phyloP scores from a whole-genome alignment of 495 filamentous ascomycete species.

The Xylaria telfairii region DNA sequence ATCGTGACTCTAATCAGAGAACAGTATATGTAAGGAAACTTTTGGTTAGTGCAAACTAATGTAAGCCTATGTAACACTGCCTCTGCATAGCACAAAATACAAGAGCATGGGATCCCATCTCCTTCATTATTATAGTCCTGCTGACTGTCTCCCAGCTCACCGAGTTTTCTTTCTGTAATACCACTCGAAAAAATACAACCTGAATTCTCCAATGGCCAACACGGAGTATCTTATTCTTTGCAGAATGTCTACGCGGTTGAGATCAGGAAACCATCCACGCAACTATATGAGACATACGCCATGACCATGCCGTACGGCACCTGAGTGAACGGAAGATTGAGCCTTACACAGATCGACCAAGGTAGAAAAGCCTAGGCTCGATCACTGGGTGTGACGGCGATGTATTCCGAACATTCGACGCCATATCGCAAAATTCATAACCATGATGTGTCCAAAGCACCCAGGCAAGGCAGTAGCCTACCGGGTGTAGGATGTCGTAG shows the following conservation, averaged over 20 bases:
- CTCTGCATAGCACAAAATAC: slow-evolving; percentile 34
- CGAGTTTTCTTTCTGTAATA: slow-evolving; percentile 28
- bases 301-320: slow-evolving; percentile 30
- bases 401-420: slow-evolving; percentile 31
- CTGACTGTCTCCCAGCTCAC: slow-evolving; percentile 17
- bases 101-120: slow-evolving; percentile 28
- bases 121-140: slow-evolving; percentile 21
- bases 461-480: slow-evolving; percentile 56
- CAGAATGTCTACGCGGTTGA: slow-evolving; percentile 41
- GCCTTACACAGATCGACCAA: slow-evolving; percentile 33
- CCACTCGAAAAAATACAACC: slow-evolving; percentile 34
- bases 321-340: slow-evolving; percentile 31
- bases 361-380: slow-evolving; percentile 26
- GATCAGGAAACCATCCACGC: slow-evolving; percentile 39
- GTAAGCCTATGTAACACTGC: slow-evolving; percentile 34
- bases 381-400: slow-evolving; percentile 28
- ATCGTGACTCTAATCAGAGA: neutral
- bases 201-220: slow-evolving; percentile 43
- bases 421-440: slow-evolving; percentile 64
- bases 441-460: slow-evolving; percentile 66
- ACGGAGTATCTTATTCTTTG: slow-evolving; percentile 40
- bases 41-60: slow-evolving; percentile 36
- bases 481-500: slow-evolving; percentile 62
- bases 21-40: slow-evolving; percentile 30
- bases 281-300: slow-evolving; percentile 40